Percentiles rank a stretch among this genome's conserved stretches.
Conservation (phyloP, 164 flowering plant genomes). For the Malania oleifera region DNA sequence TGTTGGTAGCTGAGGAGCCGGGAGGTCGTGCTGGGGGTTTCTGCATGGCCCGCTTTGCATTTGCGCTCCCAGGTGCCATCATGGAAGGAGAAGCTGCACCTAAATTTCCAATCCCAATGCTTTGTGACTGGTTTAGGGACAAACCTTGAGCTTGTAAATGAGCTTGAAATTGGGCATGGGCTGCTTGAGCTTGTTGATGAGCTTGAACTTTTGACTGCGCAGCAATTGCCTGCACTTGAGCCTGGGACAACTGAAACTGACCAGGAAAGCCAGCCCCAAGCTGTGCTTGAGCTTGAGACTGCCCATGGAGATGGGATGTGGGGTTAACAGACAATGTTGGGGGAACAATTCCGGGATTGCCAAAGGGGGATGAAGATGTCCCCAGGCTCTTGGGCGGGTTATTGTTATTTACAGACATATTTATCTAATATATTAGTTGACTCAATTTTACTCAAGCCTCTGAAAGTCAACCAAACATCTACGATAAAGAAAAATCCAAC, state of each 20-base stretch:
- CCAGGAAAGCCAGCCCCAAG: constrained; percentile 26
- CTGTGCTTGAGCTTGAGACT: constrained; percentile 37
- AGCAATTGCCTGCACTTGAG: constrained; percentile 29
- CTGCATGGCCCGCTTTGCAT: constrained; percentile 20
- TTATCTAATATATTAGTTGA: background rate
- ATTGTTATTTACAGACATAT: constrained; percentile 52
- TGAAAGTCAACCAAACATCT: too few species aligned
- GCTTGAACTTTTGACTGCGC: constrained; percentile 26
- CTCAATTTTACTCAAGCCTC: background rate
- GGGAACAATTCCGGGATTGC: constrained; percentile 38
- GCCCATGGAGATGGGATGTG: constrained; percentile 23
- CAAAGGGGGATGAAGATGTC: constrained; percentile 44
- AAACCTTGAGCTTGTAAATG: constrained; percentile 58
- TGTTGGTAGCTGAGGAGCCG: constrained; percentile 18
- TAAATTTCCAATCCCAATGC: constrained; percentile 29
- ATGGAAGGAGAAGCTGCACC: constrained; percentile 39
- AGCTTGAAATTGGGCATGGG: constrained; percentile 52
- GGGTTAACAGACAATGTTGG: constrained; percentile 35
- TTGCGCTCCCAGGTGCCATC: constrained; percentile 24
- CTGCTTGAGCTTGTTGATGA: constrained; percentile 26
- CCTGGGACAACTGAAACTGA: constrained; percentile 20
- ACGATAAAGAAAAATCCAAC: too few species aligned
- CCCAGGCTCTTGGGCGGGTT: constrained; percentile 42
- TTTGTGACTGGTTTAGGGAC: constrained; percentile 31
- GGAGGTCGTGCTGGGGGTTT: constrained; percentile 32